Percentiles rank a stretch among this genome's conserved stretches.
Evolutionary conservation across 371 early-diverging fungal genomes (phyloP).

Genomic region (Mortierella sp.): DNA sequence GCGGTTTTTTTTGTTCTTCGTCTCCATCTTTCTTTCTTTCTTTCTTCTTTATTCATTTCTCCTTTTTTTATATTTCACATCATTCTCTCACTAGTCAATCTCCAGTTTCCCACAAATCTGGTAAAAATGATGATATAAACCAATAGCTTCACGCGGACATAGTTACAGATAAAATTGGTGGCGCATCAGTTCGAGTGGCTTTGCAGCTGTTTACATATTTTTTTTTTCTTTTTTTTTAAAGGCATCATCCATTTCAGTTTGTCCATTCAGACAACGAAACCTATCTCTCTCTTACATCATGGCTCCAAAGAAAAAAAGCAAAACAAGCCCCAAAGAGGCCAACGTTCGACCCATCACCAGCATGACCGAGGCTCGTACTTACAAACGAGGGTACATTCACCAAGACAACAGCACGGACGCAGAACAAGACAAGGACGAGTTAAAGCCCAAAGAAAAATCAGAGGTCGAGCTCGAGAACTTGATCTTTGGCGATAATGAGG

Average conservation of each 20-base stretch:
- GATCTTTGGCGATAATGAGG: slow-evolving; percentile 50
- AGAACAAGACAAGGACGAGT: slow-evolving; percentile 8
- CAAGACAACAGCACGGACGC: background rate
- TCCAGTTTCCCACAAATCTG: too few species aligned
- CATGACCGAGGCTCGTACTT: slow-evolving; percentile 21
- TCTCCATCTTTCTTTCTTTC: background rate
- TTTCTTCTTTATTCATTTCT: background rate
- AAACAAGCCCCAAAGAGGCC: slow-evolving; percentile 21
- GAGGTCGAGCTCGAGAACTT: slow-evolving; percentile 50
- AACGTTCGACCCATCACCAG: slow-evolving; percentile 33
- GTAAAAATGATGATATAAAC: too few species aligned
- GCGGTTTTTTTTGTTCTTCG: slow-evolving; percentile 1
- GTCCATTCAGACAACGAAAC: too few species aligned
- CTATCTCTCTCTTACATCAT: slow-evolving; percentile 14
- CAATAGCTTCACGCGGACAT: too few species aligned
- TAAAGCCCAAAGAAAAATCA: slow-evolving; percentile 48
- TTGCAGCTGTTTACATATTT: too few species aligned
- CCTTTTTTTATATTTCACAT: background rate
- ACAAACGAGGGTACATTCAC: slow-evolving; percentile 10
- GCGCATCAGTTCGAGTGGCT: too few species aligned
- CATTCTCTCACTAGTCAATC: slow-evolving; percentile 1
- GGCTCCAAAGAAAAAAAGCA: slow-evolving; percentile 41
- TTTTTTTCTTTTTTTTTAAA: too few species aligned
- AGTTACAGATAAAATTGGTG: too few species aligned
- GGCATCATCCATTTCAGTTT: too few species aligned